These are phyloP conservation scores for Aspergillus sclerotialis DNA, from an alignment of 2,329 filamentous ascomycete species.

Conservation along the genomic window DNA sequence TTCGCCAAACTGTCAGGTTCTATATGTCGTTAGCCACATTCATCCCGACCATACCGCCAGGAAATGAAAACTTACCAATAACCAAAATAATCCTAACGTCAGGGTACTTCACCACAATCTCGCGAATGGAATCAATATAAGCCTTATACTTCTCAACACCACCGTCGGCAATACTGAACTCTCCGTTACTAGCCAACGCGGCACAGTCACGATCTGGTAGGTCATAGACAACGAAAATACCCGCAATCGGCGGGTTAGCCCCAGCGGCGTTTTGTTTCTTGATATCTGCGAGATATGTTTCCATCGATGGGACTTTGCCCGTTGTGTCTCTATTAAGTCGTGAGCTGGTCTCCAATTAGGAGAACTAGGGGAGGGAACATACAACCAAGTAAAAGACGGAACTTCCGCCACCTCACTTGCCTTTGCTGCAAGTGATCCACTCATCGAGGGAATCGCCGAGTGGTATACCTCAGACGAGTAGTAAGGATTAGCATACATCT, in stretches of 20 bases:
- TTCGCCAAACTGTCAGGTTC: constrained; percentile 60
- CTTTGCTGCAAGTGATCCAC: constrained; percentile 47
- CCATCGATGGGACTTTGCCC: constrained; percentile 44
- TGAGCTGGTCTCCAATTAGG: constrained; percentile 1
- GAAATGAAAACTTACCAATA: constrained; percentile 32
- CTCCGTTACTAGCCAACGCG: constrained; percentile 57
- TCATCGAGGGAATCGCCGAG: constrained; percentile 56
- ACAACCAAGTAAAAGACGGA: constrained; percentile 49
- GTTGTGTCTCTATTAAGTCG: constrained; percentile 33
- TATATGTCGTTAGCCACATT: constrained; percentile 32
- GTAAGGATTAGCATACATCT: constrained; percentile 47
- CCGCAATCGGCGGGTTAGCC: constrained; percentile 41
- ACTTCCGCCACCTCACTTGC: constrained; percentile 44
- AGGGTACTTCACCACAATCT: constrained; percentile 47
- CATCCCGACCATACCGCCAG: neutral
- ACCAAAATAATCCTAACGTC: constrained; percentile 46
- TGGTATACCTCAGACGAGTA: constrained; percentile 48
- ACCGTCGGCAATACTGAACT: constrained; percentile 50
- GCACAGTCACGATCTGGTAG: constrained; percentile 59
- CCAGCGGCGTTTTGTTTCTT: constrained; percentile 41
- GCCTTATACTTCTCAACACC: constrained; percentile 46
- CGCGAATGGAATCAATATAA: constrained; percentile 50
- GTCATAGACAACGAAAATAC: constrained; percentile 56
- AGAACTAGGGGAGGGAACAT: constrained; percentile 15
- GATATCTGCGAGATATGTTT: constrained; percentile 42